These are phyloP conservation scores for Blastomyces gilchristii DNA, from an alignment of 2,329 filamentous ascomycete genomes.

Conservation along the genomic window DNA sequence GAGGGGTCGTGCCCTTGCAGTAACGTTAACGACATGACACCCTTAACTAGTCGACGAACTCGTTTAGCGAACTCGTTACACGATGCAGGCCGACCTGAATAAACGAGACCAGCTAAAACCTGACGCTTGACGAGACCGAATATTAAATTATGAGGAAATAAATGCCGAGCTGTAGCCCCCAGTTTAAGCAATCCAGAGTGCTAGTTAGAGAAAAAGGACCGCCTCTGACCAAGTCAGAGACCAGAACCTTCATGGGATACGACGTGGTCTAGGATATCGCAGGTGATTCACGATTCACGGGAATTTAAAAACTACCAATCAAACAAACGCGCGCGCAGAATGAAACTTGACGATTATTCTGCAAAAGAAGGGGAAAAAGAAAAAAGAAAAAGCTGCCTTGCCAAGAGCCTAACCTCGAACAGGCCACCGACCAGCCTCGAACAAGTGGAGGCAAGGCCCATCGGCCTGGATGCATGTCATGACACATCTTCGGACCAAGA, in stretches of 20 bases:
- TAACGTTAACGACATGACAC: background rate
- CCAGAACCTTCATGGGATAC: background rate
- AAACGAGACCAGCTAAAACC: background rate
- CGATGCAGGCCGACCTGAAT: background rate
- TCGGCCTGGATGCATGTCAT: background rate
- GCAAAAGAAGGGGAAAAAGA: background rate
- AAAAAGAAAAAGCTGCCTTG: constrained; percentile 2
- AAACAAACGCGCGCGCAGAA: background rate
- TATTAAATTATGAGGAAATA: background rate
- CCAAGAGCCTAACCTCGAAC: background rate
- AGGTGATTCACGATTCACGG: background rate
- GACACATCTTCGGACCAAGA: background rate
- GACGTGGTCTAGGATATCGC: background rate
- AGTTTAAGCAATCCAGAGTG: background rate
- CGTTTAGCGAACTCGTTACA: constrained; percentile 1
- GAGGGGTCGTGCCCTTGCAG: background rate
- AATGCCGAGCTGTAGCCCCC: background rate
- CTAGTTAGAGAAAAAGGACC: background rate
- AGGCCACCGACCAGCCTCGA: background rate
- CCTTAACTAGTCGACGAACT: background rate
- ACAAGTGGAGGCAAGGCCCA: background rate
- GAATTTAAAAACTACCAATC: background rate
- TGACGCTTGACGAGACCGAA: background rate
- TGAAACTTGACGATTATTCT: background rate
- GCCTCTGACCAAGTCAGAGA: background rate